Evolutionary conservation across 2,329 filamentous ascomycete genomes (phyloP), one percentile per base, ranked within the genome.

Genomic region (Chrysosporium queenslandicum): DNA sequence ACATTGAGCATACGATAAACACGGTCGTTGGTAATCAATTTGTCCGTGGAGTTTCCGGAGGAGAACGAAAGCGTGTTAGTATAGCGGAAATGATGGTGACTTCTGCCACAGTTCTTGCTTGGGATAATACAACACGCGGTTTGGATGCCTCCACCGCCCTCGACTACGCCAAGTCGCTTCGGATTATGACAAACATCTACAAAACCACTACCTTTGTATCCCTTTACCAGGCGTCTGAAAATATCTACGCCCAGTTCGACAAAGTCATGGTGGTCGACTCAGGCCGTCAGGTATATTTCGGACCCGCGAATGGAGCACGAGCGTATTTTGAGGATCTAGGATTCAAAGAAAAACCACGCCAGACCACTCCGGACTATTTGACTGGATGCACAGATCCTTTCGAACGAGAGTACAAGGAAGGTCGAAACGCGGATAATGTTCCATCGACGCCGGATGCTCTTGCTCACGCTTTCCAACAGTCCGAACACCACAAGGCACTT

Each of bases 11-110:
- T 67, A 94, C 88, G 0, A 78, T 81, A 48, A 79, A 89, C 64
- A 96, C 90, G 0, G 81, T 91, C 27, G 87, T 95, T 23, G 90
- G 90, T 6, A 85, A 92, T 57, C 79, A 81, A 0, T 88, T 91
- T 57, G 78, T 92, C 18, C 82, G 86, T 47, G 89, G 88, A 65
- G 77, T 94, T 0, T 87, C 82, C 42, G 88, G 86, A 56, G 86
- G 84, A 52, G 87, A 91, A 69, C 75, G 85, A 52, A 88, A 88
- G 71, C 82, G 86, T 57, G 86, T 90, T 5, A 86, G 82, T 20
- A 91, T 94, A 55, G 85, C 86, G 0, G 87, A 92, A 66, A 87
- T 86, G 72, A 85, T 90, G 78, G 76, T 86, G 46, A 87, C 84
- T 2, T 82, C 81, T 53, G 83, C 81, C 6, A 84, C 82, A 27